Conservation (phyloP, 192 early-diverging fungal species). For the Coemansia sp. region DNA sequence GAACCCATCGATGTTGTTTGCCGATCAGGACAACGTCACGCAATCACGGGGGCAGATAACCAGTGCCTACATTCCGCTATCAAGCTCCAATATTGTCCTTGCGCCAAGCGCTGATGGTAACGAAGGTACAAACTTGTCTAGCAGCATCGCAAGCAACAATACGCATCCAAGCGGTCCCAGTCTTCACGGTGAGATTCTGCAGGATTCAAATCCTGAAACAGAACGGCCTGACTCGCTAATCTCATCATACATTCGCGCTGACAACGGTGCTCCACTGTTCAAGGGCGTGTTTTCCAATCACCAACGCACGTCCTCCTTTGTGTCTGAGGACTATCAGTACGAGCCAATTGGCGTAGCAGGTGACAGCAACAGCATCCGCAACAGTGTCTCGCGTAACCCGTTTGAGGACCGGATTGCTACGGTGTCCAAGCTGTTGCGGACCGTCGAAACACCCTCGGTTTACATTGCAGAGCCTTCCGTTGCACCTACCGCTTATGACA, state of each 20-base stretch:
- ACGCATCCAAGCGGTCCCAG: constrained; percentile 42
- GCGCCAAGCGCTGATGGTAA: constrained; percentile 5
- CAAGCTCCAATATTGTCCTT: constrained; percentile 32
- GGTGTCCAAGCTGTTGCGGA: neutral
- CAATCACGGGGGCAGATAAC: constrained; percentile 1
- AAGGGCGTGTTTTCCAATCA: constrained; percentile 11
- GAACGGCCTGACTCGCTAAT: constrained; percentile 33
- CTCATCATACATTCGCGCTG: constrained; percentile 33
- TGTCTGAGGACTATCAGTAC: constrained; percentile 46
- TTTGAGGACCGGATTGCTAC: constrained; percentile 11
- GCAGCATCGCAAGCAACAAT: constrained; percentile 15
- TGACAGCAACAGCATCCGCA: neutral
- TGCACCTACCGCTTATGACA: neutral
- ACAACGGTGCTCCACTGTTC: constrained; percentile 24
- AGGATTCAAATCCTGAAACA: constrained; percentile 4
- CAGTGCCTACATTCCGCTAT: constrained; percentile 34
- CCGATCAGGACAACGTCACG: constrained; percentile 7
- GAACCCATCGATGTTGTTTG: constrained; percentile 11
- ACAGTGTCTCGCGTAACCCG: constrained; percentile 3
- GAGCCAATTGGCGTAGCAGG: constrained; percentile 14
- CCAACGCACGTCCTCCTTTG: constrained; percentile 32
- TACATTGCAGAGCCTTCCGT: constrained; percentile 24
- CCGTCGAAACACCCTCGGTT: constrained; percentile 14
- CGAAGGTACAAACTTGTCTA: constrained; percentile 7
- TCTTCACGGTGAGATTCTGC: constrained; percentile 30